These are phyloP conservation scores for Marsdenia floribunda DNA, from an alignment of 257 asterid species.

Conservation along the genomic window DNA sequence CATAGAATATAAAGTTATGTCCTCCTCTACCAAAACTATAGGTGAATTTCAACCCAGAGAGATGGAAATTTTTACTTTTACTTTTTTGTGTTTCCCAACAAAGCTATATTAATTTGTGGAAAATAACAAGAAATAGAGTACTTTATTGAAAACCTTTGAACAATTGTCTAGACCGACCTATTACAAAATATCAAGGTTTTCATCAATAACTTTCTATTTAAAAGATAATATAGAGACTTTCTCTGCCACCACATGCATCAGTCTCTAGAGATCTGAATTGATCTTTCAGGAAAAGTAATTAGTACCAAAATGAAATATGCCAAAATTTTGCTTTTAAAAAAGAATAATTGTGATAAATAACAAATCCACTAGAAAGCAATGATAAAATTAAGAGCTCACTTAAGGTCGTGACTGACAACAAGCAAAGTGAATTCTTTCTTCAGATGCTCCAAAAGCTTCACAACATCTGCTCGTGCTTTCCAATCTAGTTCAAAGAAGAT, in stretches of 20 bases:
- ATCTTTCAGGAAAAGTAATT: not conserved
- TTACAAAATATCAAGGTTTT: not conserved
- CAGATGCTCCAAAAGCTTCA: constrained; percentile 62
- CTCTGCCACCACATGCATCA: not conserved
- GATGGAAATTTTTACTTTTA: too few species aligned
- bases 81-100: too few species aligned
- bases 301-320: not conserved
- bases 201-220: not conserved
- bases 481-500: constrained; percentile 47
- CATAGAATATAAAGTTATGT: not conserved
- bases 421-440: constrained; percentile 82
- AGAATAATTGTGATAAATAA: not conserved
- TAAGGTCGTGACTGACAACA: constrained; percentile 90
- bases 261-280: not conserved
- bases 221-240: not conserved
- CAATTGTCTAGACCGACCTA: not conserved
- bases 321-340: not conserved
- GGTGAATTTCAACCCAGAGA: not conserved
- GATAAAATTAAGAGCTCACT: constrained; percentile 42
- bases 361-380: constrained; percentile 11
- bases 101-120: not conserved
- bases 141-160: not conserved
- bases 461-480: constrained; percentile 96
- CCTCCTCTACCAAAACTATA: not conserved
- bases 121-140: not conserved